phyloP scores from a whole-genome alignment of 2,329 filamentous ascomycete genomes.

The Capronia coronata region DNA sequence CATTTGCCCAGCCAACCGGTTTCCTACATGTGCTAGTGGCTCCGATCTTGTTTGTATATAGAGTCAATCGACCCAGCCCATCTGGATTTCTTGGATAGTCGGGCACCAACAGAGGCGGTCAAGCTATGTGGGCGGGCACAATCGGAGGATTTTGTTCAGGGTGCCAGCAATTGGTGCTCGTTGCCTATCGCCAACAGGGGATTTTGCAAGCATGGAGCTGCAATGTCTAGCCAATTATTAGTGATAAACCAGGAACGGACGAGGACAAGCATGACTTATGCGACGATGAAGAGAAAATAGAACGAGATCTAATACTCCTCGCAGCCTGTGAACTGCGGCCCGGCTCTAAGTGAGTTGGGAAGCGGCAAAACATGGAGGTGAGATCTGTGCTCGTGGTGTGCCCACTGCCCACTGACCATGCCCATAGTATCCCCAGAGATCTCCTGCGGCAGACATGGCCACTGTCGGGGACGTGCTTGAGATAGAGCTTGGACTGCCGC shows the following conservation, averaged over 20 bases:
- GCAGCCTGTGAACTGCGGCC: too few relatives aligned
- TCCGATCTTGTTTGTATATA: neutral
- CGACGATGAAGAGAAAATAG: too few relatives aligned
- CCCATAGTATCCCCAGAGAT: neutral
- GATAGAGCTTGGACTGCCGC: slow-evolving; percentile 8
- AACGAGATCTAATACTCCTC: slow-evolving; percentile 14
- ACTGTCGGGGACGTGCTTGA: neutral
- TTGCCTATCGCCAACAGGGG: slow-evolving; percentile 6
- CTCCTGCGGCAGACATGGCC: neutral
- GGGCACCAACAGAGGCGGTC: slow-evolving; percentile 14
- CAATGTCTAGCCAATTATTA: slow-evolving; percentile 7
- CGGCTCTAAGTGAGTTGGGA: too few relatives aligned
- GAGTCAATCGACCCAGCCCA: neutral
- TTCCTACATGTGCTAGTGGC: slow-evolving; percentile 2
- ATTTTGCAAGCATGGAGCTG: slow-evolving; percentile 9
- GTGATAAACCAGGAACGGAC: too few relatives aligned
- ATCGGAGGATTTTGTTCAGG: neutral
- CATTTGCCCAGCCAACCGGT: slow-evolving; percentile 24
- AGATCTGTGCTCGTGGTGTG: slow-evolving; percentile 2
- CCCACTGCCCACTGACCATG: too few relatives aligned
- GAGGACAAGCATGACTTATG: too few relatives aligned
- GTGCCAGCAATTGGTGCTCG: neutral
- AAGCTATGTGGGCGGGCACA: neutral
- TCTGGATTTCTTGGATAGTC: neutral
- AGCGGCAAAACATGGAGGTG: too few relatives aligned